phyloP scores from a whole-genome alignment of 2,329 filamentous ascomycete species.

The Arthroderma uncinatum region DNA sequence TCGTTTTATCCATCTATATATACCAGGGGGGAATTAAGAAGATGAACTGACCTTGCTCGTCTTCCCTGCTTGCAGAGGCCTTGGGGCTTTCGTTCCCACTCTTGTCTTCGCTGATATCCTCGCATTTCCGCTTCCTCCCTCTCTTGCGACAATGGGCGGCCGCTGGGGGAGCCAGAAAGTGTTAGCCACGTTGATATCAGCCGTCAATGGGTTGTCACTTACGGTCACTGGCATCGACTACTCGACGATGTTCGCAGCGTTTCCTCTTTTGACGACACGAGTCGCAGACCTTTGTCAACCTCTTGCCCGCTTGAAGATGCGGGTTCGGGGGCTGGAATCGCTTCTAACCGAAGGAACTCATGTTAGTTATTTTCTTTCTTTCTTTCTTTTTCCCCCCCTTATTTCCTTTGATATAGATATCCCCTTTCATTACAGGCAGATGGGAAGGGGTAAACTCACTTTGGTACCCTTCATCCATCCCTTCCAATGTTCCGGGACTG shows the following conservation, averaged over 20 bases:
- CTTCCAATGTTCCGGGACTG: not conserved
- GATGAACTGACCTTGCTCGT: not conserved
- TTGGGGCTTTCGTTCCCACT: not conserved
- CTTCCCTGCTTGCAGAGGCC: not conserved
- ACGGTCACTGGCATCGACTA: slow-evolving; percentile 18
- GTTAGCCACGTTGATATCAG: not conserved
- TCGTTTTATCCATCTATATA: not conserved
- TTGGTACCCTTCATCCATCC: slow-evolving; percentile 6
- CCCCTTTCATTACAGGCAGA: not conserved
- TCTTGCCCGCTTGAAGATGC: slow-evolving; percentile 15
- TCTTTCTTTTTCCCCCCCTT: not conserved
- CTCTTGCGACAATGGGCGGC: slow-evolving; percentile 13
- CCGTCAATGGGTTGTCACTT: slow-evolving; percentile 6
- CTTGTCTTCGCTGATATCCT: slow-evolving; percentile 2
- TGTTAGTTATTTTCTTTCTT: not conserved
- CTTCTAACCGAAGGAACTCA: slow-evolving; percentile 8
- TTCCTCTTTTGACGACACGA: slow-evolving; percentile 17
- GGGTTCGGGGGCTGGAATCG: slow-evolving; percentile 17
- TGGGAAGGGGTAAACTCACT: not conserved
- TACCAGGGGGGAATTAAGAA: not conserved
- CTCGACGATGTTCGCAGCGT: slow-evolving; percentile 17
- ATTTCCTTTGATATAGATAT: not conserved
- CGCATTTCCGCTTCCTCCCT: slow-evolving; percentile 2
- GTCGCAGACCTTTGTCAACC: slow-evolving; percentile 17
- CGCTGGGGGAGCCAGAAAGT: slow-evolving; percentile 1